Evolutionary conservation across 2,329 filamentous ascomycete species (phyloP).

Genomic region (Boeremia exigua): DNA sequence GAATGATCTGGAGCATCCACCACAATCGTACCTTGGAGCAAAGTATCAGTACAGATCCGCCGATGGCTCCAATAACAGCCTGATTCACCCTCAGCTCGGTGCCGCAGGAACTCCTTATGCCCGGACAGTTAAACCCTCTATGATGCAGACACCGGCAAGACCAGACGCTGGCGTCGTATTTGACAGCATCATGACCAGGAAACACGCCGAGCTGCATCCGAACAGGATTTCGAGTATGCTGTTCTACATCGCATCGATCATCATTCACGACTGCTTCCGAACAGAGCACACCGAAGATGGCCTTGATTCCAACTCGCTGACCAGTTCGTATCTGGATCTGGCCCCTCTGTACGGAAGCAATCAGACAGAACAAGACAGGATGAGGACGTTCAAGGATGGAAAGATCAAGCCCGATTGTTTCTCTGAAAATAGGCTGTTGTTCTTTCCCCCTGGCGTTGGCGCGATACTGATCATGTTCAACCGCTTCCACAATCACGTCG

Average conservation of each 20-base stretch:
- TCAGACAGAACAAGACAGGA: constrained; percentile 68
- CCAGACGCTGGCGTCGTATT: constrained; percentile 72
- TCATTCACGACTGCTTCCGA: constrained; percentile 67
- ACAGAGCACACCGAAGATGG: constrained; percentile 64
- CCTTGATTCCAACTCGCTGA: constrained; percentile 65
- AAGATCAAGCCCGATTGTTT: constrained; percentile 75
- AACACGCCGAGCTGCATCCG: constrained; percentile 68
- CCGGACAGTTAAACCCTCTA: constrained; percentile 65
- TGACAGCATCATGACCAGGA: constrained; percentile 69
- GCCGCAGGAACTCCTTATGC: constrained; percentile 72
- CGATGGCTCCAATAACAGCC: constrained; percentile 62
- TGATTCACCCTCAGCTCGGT: constrained; percentile 68
- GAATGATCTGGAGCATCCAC: constrained; percentile 57
- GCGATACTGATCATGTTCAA: constrained; percentile 72
- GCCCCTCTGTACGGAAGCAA: constrained; percentile 76
- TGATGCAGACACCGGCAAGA: constrained; percentile 63
- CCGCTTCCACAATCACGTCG: constrained; percentile 84
- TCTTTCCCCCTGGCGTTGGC: constrained; percentile 73
- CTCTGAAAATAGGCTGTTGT: constrained; percentile 67
- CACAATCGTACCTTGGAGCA: constrained; percentile 52
- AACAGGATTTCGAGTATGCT: constrained; percentile 77
- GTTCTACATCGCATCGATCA: constrained; percentile 76
- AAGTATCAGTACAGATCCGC: constrained; percentile 56
- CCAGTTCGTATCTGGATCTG: constrained; percentile 77
- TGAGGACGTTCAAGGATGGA: constrained; percentile 70